These are phyloP conservation scores for Suhomyces maxii DNA, from an alignment of 1,139 yeast species.

Conservation along the genomic window DNA sequence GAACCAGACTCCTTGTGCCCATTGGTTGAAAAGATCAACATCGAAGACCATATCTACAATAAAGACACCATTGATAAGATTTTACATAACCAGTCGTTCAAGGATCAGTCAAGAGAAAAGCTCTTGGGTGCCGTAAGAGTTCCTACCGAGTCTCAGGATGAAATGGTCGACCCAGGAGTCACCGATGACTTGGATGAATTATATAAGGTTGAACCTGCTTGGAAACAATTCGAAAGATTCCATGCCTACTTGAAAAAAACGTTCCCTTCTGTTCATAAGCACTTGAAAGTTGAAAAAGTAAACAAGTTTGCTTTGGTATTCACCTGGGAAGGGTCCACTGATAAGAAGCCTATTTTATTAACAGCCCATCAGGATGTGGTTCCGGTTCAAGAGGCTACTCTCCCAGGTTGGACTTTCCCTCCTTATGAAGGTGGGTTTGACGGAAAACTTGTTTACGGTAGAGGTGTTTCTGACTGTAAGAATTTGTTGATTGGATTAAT, in stretches of 20 bases:
- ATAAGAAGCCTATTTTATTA: slow-evolving; percentile 40
- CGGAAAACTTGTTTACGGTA: slow-evolving; percentile 41
- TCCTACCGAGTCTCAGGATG: slow-evolving; percentile 65
- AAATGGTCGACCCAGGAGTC: slow-evolving; percentile 29
- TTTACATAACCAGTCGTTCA: slow-evolving; percentile 39
- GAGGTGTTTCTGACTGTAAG: slow-evolving; percentile 52
- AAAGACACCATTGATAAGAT: slow-evolving; percentile 26
- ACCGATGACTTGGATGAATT: slow-evolving; percentile 26
- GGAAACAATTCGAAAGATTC: slow-evolving; percentile 34
- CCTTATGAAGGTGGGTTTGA: slow-evolving; percentile 47
- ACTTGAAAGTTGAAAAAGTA: slow-evolving; percentile 30
- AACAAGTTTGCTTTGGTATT: slow-evolving; percentile 36
- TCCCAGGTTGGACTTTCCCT: slow-evolving; percentile 42
- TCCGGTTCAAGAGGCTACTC: slow-evolving; percentile 43
- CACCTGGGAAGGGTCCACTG: slow-evolving; percentile 36
- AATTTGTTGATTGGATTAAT: slow-evolving; percentile 41
- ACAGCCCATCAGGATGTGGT: slow-evolving; percentile 54
- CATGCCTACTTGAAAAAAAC: slow-evolving; percentile 29
- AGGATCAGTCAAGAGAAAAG: slow-evolving; percentile 39
- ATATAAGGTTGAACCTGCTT: slow-evolving; percentile 22
- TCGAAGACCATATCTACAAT: slow-evolving; percentile 22
- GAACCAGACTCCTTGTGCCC: slow-evolving; percentile 36
- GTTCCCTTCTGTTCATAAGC: slow-evolving; percentile 34
- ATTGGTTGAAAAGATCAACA: slow-evolving; percentile 32
- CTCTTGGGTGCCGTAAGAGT: slow-evolving; percentile 57